These are phyloP conservation scores for Cucumis melo DNA, from an alignment of 306 rosid species.

Conservation along the genomic window DNA sequence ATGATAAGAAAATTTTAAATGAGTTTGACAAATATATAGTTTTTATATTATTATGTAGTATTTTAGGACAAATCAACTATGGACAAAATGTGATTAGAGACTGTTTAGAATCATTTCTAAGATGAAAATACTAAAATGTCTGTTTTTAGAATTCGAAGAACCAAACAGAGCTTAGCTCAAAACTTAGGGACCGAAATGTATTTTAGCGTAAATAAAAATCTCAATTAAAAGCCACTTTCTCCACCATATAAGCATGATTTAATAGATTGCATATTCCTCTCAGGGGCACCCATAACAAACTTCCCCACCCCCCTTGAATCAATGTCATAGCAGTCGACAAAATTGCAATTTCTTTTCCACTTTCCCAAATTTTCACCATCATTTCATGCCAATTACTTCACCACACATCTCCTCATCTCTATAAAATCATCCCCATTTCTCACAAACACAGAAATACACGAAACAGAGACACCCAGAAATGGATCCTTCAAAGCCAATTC, in stretches of 20 bases:
- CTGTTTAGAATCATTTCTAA: too few species aligned
- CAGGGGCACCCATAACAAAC: background rate
- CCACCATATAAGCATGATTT: background rate
- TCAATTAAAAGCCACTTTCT: background rate
- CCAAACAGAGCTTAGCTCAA: too few species aligned
- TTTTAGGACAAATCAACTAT: too few species aligned
- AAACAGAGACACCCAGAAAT: background rate
- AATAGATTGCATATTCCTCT: background rate
- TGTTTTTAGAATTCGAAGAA: too few species aligned
- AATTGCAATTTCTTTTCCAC: background rate
- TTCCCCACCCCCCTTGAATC: background rate
- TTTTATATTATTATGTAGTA: too few species aligned
- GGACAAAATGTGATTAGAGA: too few species aligned
- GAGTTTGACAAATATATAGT: too few species aligned
- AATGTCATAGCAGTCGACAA: background rate
- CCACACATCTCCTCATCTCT: background rate
- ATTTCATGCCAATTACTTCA: background rate
- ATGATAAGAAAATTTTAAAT: too few species aligned
- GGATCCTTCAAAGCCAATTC: constrained; percentile 10
- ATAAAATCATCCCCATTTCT: background rate
- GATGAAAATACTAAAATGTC: too few species aligned
- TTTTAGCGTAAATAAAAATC: too few species aligned
- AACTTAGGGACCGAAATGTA: too few species aligned
- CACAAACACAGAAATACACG: background rate
- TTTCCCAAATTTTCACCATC: background rate